A percentile compares a stretch with the other conserved stretches of the same genome.
phyloP scores from a whole-genome alignment of 2,329 filamentous ascomycete species.

The Neonectria hederae region DNA sequence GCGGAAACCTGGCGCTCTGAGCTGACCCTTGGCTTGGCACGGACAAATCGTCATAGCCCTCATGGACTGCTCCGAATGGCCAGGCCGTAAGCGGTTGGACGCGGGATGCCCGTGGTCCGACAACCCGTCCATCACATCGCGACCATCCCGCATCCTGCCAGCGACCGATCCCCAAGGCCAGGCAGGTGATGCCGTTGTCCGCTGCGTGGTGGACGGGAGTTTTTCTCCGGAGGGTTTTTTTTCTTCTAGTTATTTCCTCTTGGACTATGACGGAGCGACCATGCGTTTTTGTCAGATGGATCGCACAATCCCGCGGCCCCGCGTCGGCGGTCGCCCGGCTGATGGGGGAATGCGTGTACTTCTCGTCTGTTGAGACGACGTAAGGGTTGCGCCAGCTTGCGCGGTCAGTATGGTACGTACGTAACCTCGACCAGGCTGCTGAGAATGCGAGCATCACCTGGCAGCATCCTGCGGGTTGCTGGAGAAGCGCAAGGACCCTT shows the following conservation, averaged over 20 bases:
- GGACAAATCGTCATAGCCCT: conserved; percentile 12
- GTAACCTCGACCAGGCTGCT: conserved; percentile 5
- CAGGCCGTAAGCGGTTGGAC: conserved; percentile 19
- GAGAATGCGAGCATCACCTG: conserved; percentile 3
- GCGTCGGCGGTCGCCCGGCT: conserved; percentile 7
- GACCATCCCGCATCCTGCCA: conserved; percentile 5
- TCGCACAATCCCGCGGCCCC: not conserved
- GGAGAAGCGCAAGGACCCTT: not conserved
- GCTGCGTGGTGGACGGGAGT: not conserved
- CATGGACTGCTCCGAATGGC: conserved; percentile 14
- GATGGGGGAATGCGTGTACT: not conserved
- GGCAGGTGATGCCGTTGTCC: conserved; percentile 19
- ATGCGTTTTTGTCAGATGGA: conserved; percentile 3
- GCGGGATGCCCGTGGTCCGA: conserved; percentile 25
- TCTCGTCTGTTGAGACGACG: not conserved
- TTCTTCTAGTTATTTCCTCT: not conserved
- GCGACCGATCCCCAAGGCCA: conserved; percentile 2
- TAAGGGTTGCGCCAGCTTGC: conserved; percentile 5
- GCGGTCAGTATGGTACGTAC: not conserved
- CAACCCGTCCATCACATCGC: conserved; percentile 1
- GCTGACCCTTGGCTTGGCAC: conserved; percentile 14
- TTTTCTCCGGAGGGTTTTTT: not conserved
- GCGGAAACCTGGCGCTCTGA: not conserved
- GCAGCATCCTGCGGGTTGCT: not conserved
- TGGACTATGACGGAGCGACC: not conserved